phyloP scores from a whole-genome alignment of 1,284 basidiomycete genomes.

The Rhizoctonia solani region DNA sequence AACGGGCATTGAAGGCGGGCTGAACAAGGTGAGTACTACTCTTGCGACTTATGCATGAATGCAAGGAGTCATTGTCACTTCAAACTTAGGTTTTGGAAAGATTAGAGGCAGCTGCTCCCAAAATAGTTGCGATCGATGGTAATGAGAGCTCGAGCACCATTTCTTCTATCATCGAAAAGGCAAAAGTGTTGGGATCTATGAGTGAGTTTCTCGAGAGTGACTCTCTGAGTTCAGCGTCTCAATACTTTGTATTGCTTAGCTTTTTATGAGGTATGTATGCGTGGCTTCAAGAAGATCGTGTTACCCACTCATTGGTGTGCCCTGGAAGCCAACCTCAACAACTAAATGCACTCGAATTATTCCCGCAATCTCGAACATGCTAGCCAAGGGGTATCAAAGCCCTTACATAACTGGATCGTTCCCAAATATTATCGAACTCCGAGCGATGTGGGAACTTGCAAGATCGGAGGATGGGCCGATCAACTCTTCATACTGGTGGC shows the following conservation, averaged over 20 bases:
- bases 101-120: slow-evolving; percentile 54
- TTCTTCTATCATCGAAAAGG: slow-evolving; percentile 52
- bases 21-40: slow-evolving; percentile 51
- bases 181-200: slow-evolving; percentile 5
- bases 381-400: slow-evolving; percentile 37
- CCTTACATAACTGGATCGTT: slow-evolving; percentile 63
- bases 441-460: slow-evolving; percentile 58
- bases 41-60: neutral
- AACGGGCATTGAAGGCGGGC: slow-evolving; percentile 50
- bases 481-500: slow-evolving; percentile 59
- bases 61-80: neutral
- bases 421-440: slow-evolving; percentile 80
- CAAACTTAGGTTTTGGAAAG: slow-evolving; percentile 43
- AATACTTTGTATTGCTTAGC: slow-evolving; percentile 52
- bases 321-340: slow-evolving; percentile 79
- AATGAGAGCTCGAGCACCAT: slow-evolving; percentile 70
- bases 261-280: slow-evolving; percentile 41
- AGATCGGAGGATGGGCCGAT: slow-evolving; percentile 36
- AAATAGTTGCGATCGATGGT: slow-evolving; percentile 78
- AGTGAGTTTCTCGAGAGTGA: slow-evolving; percentile 42
- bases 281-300: slow-evolving; percentile 50
- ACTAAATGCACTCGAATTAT: slow-evolving; percentile 75
- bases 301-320: neutral
- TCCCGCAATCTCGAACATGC: slow-evolving; percentile 55
- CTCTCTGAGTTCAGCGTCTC: slow-evolving; percentile 52